These are phyloP conservation scores for Drechslerella dactyloides DNA, from an alignment of 2,329 filamentous ascomycete genomes.

Conservation along the genomic window DNA sequence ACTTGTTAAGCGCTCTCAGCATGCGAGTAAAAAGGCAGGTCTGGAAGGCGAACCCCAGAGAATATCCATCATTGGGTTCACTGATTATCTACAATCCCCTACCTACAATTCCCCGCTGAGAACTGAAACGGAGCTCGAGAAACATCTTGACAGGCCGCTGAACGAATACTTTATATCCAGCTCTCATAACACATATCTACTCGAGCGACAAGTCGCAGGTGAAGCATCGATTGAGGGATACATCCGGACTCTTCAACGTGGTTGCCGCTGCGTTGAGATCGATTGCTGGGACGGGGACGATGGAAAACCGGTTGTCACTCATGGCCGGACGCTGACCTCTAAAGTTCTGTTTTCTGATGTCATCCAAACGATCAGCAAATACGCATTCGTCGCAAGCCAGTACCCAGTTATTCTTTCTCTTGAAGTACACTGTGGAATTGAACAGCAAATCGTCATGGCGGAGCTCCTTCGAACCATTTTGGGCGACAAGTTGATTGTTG, in stretches of 20 bases:
- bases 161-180: slow-evolving; percentile 99
- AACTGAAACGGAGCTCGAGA: slow-evolving; percentile 62
- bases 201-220: slow-evolving; percentile 87
- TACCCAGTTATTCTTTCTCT: slow-evolving; percentile 94
- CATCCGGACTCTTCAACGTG: slow-evolving; percentile 82
- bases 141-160: slow-evolving; percentile 75
- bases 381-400: slow-evolving; percentile 84
- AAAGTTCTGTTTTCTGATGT: slow-evolving; percentile 89
- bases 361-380: slow-evolving; percentile 90
- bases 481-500: slow-evolving; percentile 76
- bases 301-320: slow-evolving; percentile 85
- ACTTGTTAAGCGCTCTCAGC: slow-evolving; percentile 68
- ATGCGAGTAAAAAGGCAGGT: slow-evolving; percentile 60
- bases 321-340: slow-evolving; percentile 86
- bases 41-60: slow-evolving; percentile 61
- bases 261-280: slow-evolving; percentile 94
- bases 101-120: slow-evolving; percentile 71
- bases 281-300: slow-evolving; percentile 97
- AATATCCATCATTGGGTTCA: slow-evolving; percentile 80
- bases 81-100: slow-evolving; percentile 74
- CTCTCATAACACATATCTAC: slow-evolving; percentile 96
- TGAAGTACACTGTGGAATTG: slow-evolving; percentile 86
- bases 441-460: slow-evolving; percentile 87
- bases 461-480: slow-evolving; percentile 86
- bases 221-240: slow-evolving; percentile 94